Percentiles rank a stretch among this genome's conserved stretches.
Evolutionary conservation across 768 basidiomycete genomes (phyloP).

Genomic region (Tylopilus subfusipes): DNA sequence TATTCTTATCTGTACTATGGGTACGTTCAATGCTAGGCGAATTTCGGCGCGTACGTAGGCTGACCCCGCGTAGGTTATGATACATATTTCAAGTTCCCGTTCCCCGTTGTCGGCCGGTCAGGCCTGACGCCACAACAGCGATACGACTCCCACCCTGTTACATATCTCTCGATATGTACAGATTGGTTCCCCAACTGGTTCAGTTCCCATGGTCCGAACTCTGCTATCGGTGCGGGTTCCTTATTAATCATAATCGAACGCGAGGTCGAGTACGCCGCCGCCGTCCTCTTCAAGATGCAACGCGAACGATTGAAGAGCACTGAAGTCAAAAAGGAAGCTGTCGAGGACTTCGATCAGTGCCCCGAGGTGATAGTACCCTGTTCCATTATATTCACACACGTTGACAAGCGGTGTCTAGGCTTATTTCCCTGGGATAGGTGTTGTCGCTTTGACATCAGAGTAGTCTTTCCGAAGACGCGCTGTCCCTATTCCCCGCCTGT

Average conservation of each 20-base stretch:
- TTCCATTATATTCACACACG: no score
- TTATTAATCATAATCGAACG: slow-evolving; percentile 54
- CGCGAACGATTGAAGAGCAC: slow-evolving; percentile 61
- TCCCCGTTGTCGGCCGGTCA: slow-evolving; percentile 51
- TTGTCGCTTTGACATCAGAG: background rate
- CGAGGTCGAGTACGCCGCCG: slow-evolving; percentile 54
- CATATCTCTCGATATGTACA: slow-evolving; percentile 56
- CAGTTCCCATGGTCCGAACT: slow-evolving; percentile 53
- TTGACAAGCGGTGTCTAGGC: slow-evolving; percentile 5
- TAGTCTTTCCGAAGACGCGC: slow-evolving; percentile 4
- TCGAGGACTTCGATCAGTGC: slow-evolving; percentile 59
- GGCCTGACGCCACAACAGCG: slow-evolving; percentile 51
- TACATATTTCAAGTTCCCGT: slow-evolving; percentile 44
- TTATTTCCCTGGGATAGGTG: slow-evolving; percentile 15
- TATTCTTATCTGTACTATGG: slow-evolving; percentile 62
- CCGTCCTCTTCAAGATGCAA: slow-evolving; percentile 56
- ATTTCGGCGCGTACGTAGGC: background rate
- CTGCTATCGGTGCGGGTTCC: slow-evolving; percentile 51
- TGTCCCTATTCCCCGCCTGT: slow-evolving; percentile 63
- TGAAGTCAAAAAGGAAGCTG: slow-evolving; percentile 55
- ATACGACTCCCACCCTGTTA: slow-evolving; percentile 51
- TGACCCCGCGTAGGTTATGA: slow-evolving; percentile 35
- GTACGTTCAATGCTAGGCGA: slow-evolving; percentile 13
- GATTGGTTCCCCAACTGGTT: slow-evolving; percentile 74
- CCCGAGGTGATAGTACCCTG: slow-evolving; percentile 39